Evolutionary conservation across 2,329 filamentous ascomycete species (phyloP).

Genomic region (Dactylellina cionopaga): DNA sequence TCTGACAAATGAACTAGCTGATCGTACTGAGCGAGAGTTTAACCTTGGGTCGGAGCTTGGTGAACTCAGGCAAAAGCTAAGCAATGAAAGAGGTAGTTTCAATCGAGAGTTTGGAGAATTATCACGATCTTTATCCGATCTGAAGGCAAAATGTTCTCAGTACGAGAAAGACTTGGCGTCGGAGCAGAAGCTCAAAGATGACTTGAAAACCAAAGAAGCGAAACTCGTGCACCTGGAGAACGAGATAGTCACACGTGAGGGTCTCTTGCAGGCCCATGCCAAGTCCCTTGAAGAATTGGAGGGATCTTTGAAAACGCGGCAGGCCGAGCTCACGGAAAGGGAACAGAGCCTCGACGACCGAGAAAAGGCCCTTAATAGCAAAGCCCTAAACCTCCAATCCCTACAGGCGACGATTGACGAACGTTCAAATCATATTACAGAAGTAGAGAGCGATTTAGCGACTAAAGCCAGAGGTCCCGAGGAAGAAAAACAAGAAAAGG

Average conservation of each 20-base stretch:
- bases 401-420: constrained; percentile 37
- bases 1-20: constrained; percentile 40
- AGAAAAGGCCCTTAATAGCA: constrained; percentile 21
- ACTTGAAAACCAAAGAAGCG: constrained; percentile 14
- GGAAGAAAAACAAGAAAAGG: too few relatives aligned
- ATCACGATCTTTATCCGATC: constrained; percentile 28
- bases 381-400: constrained; percentile 10
- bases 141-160: constrained; percentile 20
- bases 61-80: constrained; percentile 34
- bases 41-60: constrained; percentile 41
- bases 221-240: constrained; percentile 11
- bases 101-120: constrained; percentile 43
- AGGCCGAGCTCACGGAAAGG: constrained; percentile 13
- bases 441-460: constrained; percentile 29
- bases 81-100: constrained; percentile 39
- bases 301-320: constrained; percentile 3
- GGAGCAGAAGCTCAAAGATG: constrained; percentile 17
- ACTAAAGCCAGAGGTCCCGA: constrained; percentile 17
- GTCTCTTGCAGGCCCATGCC: constrained; percentile 11
- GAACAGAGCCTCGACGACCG: constrained; percentile 16
- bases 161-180: constrained; percentile 32
- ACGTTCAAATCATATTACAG: constrained; percentile 5
- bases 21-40: constrained; percentile 48
- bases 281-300: constrained; percentile 26
- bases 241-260: constrained; percentile 20